Conservation (phyloP, 345 rosid genomes). For the Eucalyptus brandiana region DNA sequence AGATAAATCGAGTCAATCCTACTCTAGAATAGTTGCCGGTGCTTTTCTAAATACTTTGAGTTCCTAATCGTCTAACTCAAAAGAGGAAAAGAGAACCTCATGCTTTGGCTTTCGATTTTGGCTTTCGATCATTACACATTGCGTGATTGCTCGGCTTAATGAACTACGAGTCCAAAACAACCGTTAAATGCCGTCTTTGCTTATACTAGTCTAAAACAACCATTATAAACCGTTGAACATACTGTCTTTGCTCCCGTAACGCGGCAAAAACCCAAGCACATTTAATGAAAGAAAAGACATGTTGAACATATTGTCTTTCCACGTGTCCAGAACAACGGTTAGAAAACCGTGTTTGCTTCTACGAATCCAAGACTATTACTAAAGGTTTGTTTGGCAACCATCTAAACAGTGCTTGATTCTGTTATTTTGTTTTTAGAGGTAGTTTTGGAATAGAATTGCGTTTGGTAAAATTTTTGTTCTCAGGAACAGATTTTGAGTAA, state of each 20-base stretch:
- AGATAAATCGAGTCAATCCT: neutral
- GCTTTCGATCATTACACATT: neutral
- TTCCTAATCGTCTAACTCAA: neutral
- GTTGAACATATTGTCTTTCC: neutral
- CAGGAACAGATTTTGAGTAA: accelerated
- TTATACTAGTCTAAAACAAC: neutral
- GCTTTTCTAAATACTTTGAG: neutral
- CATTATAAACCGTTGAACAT: neutral
- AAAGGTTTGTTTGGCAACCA: too few species aligned
- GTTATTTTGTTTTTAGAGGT: accelerated
- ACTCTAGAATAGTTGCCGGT: neutral
- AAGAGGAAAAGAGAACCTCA: neutral
- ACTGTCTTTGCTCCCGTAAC: neutral
- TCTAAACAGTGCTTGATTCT: accelerated
- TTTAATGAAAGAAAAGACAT: too few species aligned
- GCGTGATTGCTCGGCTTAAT: neutral
- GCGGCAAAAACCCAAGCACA: neutral
- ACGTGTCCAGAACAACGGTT: neutral
- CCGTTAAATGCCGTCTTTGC: neutral
- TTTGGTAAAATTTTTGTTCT: too few species aligned
- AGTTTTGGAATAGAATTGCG: accelerated
- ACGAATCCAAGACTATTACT: too few species aligned
- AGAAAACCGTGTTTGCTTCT: too few species aligned
- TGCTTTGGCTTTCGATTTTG: neutral
- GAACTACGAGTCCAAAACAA: neutral